Base-by-base conservation (phyloP, 805 yeast genomes). In the Candida glaebosa region DNA sequence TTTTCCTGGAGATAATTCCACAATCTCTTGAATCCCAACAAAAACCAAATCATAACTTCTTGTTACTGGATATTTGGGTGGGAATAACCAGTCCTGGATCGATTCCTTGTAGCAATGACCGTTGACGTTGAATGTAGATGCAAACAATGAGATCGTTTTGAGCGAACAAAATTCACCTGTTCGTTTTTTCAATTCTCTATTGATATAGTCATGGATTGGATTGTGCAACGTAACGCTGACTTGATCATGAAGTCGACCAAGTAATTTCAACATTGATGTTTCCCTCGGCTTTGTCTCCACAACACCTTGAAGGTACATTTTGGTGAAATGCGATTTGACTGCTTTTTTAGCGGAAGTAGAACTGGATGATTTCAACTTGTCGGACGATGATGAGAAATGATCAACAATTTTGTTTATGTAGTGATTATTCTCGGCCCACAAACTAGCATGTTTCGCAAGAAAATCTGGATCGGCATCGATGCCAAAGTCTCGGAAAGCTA, bases 21-120 rank as follows among this genome's bases (percentile, higher is more conserved):
- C 66, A 25, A 90, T 82, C 54, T 93, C 99, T 60, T 93, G 96
- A 30, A 93, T 68, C 2, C 96, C 98, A 47, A 93, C 71, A 1
- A 83, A 84, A 16, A 87, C 81, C 2, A 90, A 59, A 53, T 91
- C 96, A 28, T 85, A 78, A 34, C 61, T 52, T 9, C 57, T 52
- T 18, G 37, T 20, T 8, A 34, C 9, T 6, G 6, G 17, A 15
- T 36, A 41, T 31, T 54, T 56, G 0, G 54, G 39, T 0, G 82
- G 81, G 44, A 69, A 77, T 3, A 78, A 33, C 73, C 80, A 74
- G 4, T 58, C 52, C 4, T 53, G 51, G 6, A 78, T 54, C 46
- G 66, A 68, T 1, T 70, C 77, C 9, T 71, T 70, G 41, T 56
- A 62, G 26, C 61, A 49, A n/a, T 64, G 60, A 0, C 79, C 82